Evolutionary conservation across 495 filamentous ascomycete genomes (phyloP).

Genomic region (Penicillium lagena): DNA sequence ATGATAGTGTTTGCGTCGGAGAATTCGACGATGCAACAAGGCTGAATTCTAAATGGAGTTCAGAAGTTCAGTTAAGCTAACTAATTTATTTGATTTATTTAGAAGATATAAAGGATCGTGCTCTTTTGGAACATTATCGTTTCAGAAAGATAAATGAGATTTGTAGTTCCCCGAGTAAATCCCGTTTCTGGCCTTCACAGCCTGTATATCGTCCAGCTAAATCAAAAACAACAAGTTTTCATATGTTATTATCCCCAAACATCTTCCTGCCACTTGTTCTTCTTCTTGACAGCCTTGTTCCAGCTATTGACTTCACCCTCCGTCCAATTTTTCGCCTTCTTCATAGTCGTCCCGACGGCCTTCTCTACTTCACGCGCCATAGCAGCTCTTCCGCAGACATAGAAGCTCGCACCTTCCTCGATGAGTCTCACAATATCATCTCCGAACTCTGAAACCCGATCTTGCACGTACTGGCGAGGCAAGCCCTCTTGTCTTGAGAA

Average conservation of each 20-base stretch:
- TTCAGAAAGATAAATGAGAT: no score
- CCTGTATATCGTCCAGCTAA: no score
- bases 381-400: slow-evolving; percentile 43
- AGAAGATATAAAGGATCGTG: no score
- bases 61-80: no score
- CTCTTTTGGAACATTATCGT: no score
- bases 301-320: slow-evolving; percentile 33
- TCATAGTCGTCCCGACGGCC: slow-evolving; percentile 25
- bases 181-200: no score
- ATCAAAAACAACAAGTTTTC: no score
- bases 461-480: slow-evolving; percentile 33
- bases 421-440: slow-evolving; percentile 28
- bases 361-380: slow-evolving; percentile 47
- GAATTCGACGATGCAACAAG: no score
- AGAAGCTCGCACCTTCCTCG: slow-evolving; percentile 35
- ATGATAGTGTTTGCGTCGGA: no score
- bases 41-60: no score
- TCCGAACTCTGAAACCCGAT: slow-evolving; percentile 27
- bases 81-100: no score
- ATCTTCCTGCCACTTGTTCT: slow-evolving; percentile 46
- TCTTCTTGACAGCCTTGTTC: slow-evolving; percentile 36
- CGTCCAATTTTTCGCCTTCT: slow-evolving; percentile 21
- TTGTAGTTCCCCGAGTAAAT: no score
- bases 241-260: slow-evolving; percentile 42
- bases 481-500: slow-evolving; percentile 21